Evolutionary conservation across 139 green algal genomes (phyloP).

Genomic region (Chlorella sp.): DNA sequence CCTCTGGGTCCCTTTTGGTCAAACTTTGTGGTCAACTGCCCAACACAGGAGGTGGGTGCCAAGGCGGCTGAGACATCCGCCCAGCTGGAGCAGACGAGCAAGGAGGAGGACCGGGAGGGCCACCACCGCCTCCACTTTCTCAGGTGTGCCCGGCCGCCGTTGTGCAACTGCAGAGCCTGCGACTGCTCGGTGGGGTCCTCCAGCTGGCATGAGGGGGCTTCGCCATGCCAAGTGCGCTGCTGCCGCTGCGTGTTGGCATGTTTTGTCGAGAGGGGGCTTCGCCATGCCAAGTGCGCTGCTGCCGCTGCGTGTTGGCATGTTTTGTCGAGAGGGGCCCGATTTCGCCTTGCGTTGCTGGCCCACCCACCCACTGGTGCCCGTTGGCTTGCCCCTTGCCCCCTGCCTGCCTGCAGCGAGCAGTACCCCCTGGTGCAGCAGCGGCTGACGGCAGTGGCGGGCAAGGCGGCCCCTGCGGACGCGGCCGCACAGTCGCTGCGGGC

Average conservation of each 20-base stretch:
- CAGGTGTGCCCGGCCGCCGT: not conserved
- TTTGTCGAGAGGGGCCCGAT: not conserved
- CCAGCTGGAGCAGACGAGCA: not conserved
- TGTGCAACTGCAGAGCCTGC: not conserved
- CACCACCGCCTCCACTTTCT: constrained; percentile 8
- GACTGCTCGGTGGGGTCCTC: not conserved
- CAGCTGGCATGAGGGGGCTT: not conserved
- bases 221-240: not conserved
- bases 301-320: not conserved
- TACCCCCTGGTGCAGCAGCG: constrained; percentile 1
- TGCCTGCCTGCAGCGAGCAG: constrained; percentile 19
- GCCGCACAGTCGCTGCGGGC: not conserved
- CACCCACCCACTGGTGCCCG: not conserved
- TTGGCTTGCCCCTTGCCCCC: not conserved
- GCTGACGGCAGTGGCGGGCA: constrained; percentile 7
- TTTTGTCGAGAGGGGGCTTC: not conserved
- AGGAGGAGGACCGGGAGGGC: not conserved
- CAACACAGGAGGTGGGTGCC: too few species aligned
- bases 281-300: not conserved
- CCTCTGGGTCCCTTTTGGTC: too few species aligned
- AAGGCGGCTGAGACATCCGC: not conserved
- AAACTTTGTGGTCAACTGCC: too few species aligned
- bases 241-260: not conserved
- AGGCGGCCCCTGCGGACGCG: not conserved
- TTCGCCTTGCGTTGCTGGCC: not conserved